Base-by-base conservation (phyloP, 768 basidiomycete species). In the Hericium rajendrae region DNA sequence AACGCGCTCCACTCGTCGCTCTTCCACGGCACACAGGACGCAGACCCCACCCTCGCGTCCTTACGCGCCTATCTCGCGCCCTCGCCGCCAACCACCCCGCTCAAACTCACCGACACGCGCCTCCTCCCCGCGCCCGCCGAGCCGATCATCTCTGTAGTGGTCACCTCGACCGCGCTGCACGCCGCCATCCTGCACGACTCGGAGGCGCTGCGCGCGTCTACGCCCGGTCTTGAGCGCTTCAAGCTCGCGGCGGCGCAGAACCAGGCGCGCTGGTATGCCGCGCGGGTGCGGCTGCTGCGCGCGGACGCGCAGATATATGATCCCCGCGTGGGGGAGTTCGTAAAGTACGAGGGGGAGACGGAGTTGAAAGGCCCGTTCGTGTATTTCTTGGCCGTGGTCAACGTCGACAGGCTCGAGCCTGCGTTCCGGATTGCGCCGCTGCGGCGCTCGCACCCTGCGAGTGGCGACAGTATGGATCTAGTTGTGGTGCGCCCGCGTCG, bases 1-100 rank as follows among this genome's bases (percentile, higher is more conserved):
- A 97, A 98, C 68, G 95, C 95, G 0, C 76, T 97, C 38, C 94
- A 87, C 70, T 76, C 81, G 6, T 84, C 89, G 6, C 71, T 93
- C 28, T 94, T 88, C 69, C 84, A 84, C 0, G 79, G 82, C 0
- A 49, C 58, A 18, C 32, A 40, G 4, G 57, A 70, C 22, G 48
- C 89, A 10, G 69, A 77, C 16, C 75, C 80, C 2, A 83, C 77
- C 64, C 65, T 88, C 38, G 56, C 67, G 41, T 70, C 57, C 4
- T 20, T 61, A 68, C 37, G 67, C 72, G 3, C 59, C 58, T 22
- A 56, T 58, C 59, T 61, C 43, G 53, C 57, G 13, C 40, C 57
- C 10, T 18, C 57, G 8, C 55, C 58, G 48, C 52, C 24, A 26
- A 67, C 70, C 11, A 69, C 68, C 22, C 79, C 76, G 1, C 71